Evolutionary conservation across 2,329 filamentous ascomycete species (phyloP), one percentile per base, ranked within the genome.

Genomic region (Didymella pinodella): DNA sequence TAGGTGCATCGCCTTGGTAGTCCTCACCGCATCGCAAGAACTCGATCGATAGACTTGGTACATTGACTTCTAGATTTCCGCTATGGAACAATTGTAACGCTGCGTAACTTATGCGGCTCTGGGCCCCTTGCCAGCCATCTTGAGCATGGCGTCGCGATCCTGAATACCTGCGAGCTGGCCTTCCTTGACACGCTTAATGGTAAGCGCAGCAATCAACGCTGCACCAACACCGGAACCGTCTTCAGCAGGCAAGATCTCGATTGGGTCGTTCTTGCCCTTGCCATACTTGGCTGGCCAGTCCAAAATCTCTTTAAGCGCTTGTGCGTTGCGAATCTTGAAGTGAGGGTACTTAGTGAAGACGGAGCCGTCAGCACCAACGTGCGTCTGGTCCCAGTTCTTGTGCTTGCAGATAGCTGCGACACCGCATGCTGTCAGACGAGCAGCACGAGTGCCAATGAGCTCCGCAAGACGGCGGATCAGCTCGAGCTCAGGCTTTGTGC

Each of bases 301-400:
- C 36, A 99, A 87, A 66, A 99, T 97, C 83, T 99, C 95, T 54
- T 92, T 88, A 52, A 99, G 86, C 28, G 95, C 95, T 77, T 89
- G 85, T 14, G 95, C 94, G 55, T 94, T 93, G 54, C 95, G 90
- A 57, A 88, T 87, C 84, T 97, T 97, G 86, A 99, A 99, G 81
- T 97, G 91, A 12, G 95, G 95, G 81, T 99, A 99, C 79, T 98
- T 98, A 85, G 97, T 97, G 83, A 99, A 99, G 54, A 99, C 94
- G 18, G 92, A 96, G 36, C 95, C 95, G 75, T 99, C 95, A 50
- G 95, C 95, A 70, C 95, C 95, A 41, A 99, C 95, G 78, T 98
- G 95, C 82, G 92, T 96, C 36, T 86, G 85, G 73, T 90, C 81
- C 79, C 93, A 94, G 67, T 87, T 86, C 86, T 97, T 98, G 88